phyloP scores from a whole-genome alignment of 257 asterid species.

The Ehretia macrophylla region DNA sequence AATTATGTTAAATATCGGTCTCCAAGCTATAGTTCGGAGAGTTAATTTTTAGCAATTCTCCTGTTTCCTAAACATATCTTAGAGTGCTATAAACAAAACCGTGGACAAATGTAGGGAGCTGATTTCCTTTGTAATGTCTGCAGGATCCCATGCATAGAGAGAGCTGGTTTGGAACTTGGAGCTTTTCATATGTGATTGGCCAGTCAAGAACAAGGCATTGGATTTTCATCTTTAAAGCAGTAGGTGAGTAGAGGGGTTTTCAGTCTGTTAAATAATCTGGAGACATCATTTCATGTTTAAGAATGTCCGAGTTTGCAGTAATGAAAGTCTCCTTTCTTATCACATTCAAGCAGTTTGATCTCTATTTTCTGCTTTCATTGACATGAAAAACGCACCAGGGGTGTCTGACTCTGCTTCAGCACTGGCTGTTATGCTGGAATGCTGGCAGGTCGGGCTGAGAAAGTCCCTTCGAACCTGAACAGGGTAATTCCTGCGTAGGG shows the following conservation, averaged over 20 bases:
- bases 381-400: slow-evolving; percentile 89
- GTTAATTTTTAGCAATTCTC: too few species aligned
- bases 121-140: slow-evolving; percentile 1
- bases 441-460: slow-evolving; percentile 78
- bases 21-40: too few species aligned
- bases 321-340: background rate
- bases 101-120: too few species aligned
- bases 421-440: slow-evolving; percentile 30
- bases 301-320: slow-evolving; percentile 14
- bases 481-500: slow-evolving; percentile 99
- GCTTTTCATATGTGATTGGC: slow-evolving; percentile 20
- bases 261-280: slow-evolving; percentile 30
- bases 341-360: slow-evolving; percentile 3
- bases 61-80: too few species aligned
- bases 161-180: slow-evolving; percentile 19
- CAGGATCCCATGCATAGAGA: slow-evolving; percentile 20
- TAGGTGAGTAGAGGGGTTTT: slow-evolving; percentile 52
- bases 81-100: too few species aligned
- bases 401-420: slow-evolving; percentile 63
- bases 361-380: slow-evolving; percentile 34
- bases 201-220: slow-evolving; percentile 17
- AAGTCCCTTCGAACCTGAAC: slow-evolving; percentile 99
- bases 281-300: slow-evolving; percentile 22
- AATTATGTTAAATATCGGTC: too few species aligned
- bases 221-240: slow-evolving; percentile 28